phyloP scores from a whole-genome alignment of 2,329 filamentous ascomycete genomes.

The Fusarium papillatum region DNA sequence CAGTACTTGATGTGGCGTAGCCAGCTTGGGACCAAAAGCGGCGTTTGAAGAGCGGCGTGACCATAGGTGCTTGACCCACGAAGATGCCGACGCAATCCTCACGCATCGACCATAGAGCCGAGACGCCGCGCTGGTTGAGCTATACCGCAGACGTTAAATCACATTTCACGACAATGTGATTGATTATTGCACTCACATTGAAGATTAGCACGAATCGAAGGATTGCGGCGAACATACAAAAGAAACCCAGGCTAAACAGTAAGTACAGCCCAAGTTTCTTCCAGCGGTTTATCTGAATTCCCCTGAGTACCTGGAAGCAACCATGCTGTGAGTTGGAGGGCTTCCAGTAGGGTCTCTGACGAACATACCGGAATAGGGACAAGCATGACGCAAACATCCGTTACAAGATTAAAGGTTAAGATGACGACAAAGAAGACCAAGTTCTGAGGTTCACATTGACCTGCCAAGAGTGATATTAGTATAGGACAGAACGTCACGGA shows the following conservation, averaged over 20 bases:
- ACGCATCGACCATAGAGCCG: conserved; percentile 54
- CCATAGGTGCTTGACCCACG: conserved; percentile 52
- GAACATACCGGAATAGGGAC: conserved; percentile 49
- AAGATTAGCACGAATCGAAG: conserved; percentile 47
- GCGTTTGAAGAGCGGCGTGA: conserved; percentile 44
- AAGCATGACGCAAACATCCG: conserved; percentile 51
- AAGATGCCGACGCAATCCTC: conserved; percentile 55
- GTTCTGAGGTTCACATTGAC: conserved; percentile 49
- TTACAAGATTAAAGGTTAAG: conserved; percentile 49
- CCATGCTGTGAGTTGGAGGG: not conserved
- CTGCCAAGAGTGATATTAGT: not conserved
- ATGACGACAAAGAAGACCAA: conserved; percentile 48
- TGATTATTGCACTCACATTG: conserved; percentile 33
- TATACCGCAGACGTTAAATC: not conserved
- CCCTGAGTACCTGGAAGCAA: conserved; percentile 39
- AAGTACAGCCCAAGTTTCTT: conserved; percentile 48
- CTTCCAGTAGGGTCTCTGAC: rapidly evolving
- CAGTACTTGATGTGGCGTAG: not conserved
- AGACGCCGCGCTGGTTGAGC: conserved; percentile 32
- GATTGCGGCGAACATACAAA: conserved; percentile 48
- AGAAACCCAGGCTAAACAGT: conserved; percentile 50
- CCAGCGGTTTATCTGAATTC: conserved; percentile 43
- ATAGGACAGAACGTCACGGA: not conserved
- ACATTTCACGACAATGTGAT: too few relatives aligned
- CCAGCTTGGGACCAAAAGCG: conserved; percentile 40